phyloP scores from a whole-genome alignment of 2,329 filamentous ascomycete species.

The Byssothecium circinans region DNA sequence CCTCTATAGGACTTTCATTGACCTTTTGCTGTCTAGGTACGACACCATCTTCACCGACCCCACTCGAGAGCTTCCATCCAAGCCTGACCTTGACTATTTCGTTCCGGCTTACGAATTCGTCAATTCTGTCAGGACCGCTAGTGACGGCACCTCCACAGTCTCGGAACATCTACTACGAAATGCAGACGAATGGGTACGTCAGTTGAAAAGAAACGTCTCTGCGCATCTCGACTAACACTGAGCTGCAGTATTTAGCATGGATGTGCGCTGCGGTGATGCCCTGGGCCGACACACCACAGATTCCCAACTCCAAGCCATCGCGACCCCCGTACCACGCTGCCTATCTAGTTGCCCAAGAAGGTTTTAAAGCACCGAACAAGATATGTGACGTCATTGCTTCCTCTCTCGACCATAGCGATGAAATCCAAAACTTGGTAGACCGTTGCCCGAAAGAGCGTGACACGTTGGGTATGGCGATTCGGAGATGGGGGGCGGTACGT shows the following conservation, averaged over 20 bases:
- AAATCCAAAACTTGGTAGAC: conserved; percentile 66
- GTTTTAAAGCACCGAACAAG: conserved; percentile 78
- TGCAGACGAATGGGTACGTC: neutral
- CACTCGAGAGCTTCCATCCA: conserved; percentile 52
- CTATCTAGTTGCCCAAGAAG: conserved; percentile 69
- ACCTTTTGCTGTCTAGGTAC: conserved; percentile 47
- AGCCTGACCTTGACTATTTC: conserved; percentile 65
- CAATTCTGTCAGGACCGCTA: conserved; percentile 13
- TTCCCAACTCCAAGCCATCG: conserved; percentile 53
- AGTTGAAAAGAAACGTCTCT: conserved; percentile 19
- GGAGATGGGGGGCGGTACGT: conserved; percentile 62
- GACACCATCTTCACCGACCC: conserved; percentile 74
- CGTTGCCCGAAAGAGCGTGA: conserved; percentile 58
- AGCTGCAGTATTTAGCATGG: conserved; percentile 68
- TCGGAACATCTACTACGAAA: conserved; percentile 1
- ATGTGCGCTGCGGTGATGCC: conserved; percentile 73
- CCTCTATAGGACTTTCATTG: neutral
- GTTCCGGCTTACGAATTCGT: conserved; percentile 65
- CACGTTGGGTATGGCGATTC: conserved; percentile 72
- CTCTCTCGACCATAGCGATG: conserved; percentile 62
- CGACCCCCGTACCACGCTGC: conserved; percentile 49
- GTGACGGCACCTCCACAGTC: neutral
- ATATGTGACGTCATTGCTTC: conserved; percentile 67
- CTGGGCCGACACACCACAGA: conserved; percentile 61
- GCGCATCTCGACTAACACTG: conserved; percentile 58